A percentile compares a stretch with the other conserved stretches of the same genome.
Conservation (phyloP, 2,329 filamentous ascomycete species). For the Scolecobasidium constrictum region DNA sequence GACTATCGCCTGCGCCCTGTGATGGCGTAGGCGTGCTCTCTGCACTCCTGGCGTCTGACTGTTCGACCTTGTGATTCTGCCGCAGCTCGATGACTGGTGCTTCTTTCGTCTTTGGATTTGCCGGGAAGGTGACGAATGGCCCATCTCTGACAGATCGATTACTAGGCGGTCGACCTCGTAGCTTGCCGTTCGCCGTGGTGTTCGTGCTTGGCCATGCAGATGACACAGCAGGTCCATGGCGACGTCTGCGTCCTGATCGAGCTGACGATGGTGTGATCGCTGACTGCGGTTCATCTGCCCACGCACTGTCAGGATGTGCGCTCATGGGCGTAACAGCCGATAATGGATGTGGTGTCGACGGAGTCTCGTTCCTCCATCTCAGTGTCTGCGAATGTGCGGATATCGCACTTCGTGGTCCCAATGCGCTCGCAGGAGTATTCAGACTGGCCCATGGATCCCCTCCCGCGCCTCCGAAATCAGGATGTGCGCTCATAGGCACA, state of each 20-base stretch:
- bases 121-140: slow-evolving; percentile 59
- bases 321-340: slow-evolving; percentile 64
- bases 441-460: slow-evolving; percentile 35
- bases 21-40: slow-evolving; percentile 22
- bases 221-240: slow-evolving; percentile 78
- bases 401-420: slow-evolving; percentile 24
- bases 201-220: slow-evolving; percentile 74
- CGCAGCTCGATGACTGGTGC: slow-evolving; percentile 34
- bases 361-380: slow-evolving; percentile 46
- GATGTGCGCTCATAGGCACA: slow-evolving; percentile 42
- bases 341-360: slow-evolving; percentile 60
- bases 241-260: slow-evolving; percentile 43
- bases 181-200: slow-evolving; percentile 53
- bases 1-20: slow-evolving; percentile 15
- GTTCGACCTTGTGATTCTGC: slow-evolving; percentile 26
- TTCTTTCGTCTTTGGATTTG: slow-evolving; percentile 42
- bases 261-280: slow-evolving; percentile 54
- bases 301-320: slow-evolving; percentile 34
- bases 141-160: slow-evolving; percentile 56
- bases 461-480: slow-evolving; percentile 38
- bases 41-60: neutral
- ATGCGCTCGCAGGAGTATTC: slow-evolving; percentile 17
- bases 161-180: slow-evolving; percentile 69
- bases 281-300: slow-evolving; percentile 57
- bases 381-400: slow-evolving; percentile 31